Conservation (phyloP, 2,329 filamentous ascomycete species). For the Pseudocercospora fijiensis region DNA sequence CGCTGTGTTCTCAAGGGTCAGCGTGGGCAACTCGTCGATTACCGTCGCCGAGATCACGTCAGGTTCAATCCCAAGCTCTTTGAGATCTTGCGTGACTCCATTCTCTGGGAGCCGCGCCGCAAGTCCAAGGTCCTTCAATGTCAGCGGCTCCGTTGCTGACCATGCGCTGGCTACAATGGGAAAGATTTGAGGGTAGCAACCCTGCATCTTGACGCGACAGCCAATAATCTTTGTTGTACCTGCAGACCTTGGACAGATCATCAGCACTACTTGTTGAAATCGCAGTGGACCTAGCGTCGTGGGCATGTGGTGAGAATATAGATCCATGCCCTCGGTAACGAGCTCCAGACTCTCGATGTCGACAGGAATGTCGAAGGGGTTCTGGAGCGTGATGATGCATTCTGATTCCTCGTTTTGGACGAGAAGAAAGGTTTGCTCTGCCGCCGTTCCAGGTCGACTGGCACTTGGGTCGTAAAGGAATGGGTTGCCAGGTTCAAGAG, state of each 20-base stretch:
- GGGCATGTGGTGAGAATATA: slow-evolving; percentile 64
- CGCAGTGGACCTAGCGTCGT: slow-evolving; percentile 76
- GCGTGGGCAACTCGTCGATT: slow-evolving; percentile 73
- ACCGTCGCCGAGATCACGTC: slow-evolving; percentile 54
- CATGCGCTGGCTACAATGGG: slow-evolving; percentile 78
- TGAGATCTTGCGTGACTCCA: slow-evolving; percentile 8
- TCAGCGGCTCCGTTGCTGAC: slow-evolving; percentile 66
- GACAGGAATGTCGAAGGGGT: slow-evolving; percentile 89
- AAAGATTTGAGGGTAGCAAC: slow-evolving; percentile 79
- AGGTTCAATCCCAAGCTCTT: slow-evolving; percentile 23
- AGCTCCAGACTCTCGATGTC: slow-evolving; percentile 80
- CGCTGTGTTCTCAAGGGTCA: slow-evolving; percentile 72
- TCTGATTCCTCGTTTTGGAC: slow-evolving; percentile 75
- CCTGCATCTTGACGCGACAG: slow-evolving; percentile 74
- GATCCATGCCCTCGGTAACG: slow-evolving; percentile 69
- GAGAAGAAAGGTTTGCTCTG: slow-evolving; percentile 61
- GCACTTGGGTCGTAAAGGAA: slow-evolving; percentile 96
- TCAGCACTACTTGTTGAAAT: slow-evolving; percentile 73
- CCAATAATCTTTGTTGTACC: slow-evolving; percentile 74
- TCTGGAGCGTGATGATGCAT: slow-evolving; percentile 84
- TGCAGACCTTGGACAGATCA: slow-evolving; percentile 63
- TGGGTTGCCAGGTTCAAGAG: slow-evolving; percentile 57
- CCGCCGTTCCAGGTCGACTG: slow-evolving; percentile 59
- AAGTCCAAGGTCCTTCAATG: slow-evolving; percentile 60
- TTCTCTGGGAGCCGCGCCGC: not conserved